Percentiles rank a stretch among this genome's conserved stretches.
phyloP scores from a whole-genome alignment of 352 stramenopile genomes.

The Globisporangium cystogenes region DNA sequence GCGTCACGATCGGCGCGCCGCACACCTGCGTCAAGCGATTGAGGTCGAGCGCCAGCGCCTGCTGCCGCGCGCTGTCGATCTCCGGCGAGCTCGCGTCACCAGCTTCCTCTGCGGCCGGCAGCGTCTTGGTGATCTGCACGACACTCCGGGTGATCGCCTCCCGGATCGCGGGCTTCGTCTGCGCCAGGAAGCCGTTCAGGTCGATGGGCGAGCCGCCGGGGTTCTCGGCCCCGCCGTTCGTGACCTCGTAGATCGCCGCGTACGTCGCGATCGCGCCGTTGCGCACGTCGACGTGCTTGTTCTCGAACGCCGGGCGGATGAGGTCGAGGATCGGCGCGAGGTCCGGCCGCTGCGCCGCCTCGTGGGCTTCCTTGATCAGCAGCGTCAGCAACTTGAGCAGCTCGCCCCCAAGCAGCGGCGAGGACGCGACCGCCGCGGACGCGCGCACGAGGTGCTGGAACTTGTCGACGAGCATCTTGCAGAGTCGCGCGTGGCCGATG shows the following conservation, averaged over 20 bases:
- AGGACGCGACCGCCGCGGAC: slow-evolving; percentile 28
- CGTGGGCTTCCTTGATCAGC: slow-evolving; percentile 39
- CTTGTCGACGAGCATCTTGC: slow-evolving; percentile 54
- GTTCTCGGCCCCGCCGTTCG: slow-evolving; percentile 31
- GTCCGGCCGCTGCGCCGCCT: slow-evolving; percentile 15
- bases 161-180: slow-evolving; percentile 62
- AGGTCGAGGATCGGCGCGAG: slow-evolving; percentile 36
- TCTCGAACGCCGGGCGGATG: slow-evolving; percentile 54
- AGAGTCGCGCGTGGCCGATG: slow-evolving; percentile 56
- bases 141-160: slow-evolving; percentile 69
- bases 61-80: slow-evolving; percentile 48
- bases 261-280: slow-evolving; percentile 68
- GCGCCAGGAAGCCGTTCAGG: slow-evolving; percentile 53
- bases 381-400: slow-evolving; percentile 59
- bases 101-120: slow-evolving; percentile 15
- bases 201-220: slow-evolving; percentile 33
- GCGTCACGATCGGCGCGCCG: slow-evolving; percentile 37
- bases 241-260: slow-evolving; percentile 64
- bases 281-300: slow-evolving; percentile 80
- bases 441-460: slow-evolving; percentile 34
- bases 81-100: slow-evolving; percentile 22
- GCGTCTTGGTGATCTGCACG: slow-evolving; percentile 53
- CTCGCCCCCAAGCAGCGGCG: slow-evolving; percentile 47
- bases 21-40: slow-evolving; percentile 56
- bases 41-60: slow-evolving; percentile 48